These are phyloP conservation scores for Turritis glabra DNA, from an alignment of 345 rosid genomes.

Conservation along the genomic window DNA sequence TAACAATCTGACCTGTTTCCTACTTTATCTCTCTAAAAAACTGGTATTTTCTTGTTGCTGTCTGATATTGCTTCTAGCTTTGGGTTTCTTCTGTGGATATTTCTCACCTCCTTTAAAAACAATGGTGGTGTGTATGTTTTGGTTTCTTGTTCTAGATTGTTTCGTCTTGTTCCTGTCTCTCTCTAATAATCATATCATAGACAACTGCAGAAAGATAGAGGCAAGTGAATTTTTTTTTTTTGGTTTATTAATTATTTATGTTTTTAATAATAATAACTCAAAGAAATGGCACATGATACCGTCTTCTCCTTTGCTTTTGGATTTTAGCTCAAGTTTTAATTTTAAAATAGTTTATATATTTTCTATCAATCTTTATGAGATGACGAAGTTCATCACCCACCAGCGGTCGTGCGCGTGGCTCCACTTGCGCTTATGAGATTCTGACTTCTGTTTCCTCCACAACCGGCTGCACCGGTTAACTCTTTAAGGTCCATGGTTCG, in stretches of 20 bases:
- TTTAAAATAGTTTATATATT: not conserved
- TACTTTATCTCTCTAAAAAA: conserved; percentile 22
- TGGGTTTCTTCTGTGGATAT: conserved; percentile 22
- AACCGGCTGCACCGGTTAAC: conserved; percentile 19
- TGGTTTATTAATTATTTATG: not conserved
- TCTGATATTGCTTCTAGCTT: not conserved
- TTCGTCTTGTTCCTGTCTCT: conserved; percentile 40
- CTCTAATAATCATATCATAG: conserved; percentile 34
- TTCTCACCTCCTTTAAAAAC: conserved; percentile 8
- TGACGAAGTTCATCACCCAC: conserved; percentile 35
- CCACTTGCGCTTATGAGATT: conserved; percentile 26
- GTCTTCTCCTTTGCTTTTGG: conserved; percentile 40
- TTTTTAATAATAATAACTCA: conserved; percentile 22
- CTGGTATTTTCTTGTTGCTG: conserved; percentile 6
- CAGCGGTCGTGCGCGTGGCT: conserved; percentile 40
- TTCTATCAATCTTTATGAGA: conserved; percentile 3
- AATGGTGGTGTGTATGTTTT: not conserved
- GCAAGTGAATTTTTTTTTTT: not conserved
- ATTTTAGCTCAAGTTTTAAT: conserved; percentile 25
- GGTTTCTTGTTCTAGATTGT: conserved; percentile 31
- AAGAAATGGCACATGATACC: conserved; percentile 42
- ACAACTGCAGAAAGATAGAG: conserved; percentile 42
- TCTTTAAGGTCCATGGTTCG: conserved; percentile 2
- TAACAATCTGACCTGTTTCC: not conserved
- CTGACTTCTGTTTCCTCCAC: not conserved